A percentile compares a stretch with the other conserved stretches of the same genome.
Conservation (phyloP, 2,329 filamentous ascomycete genomes). For the Fusarium pininemorale region DNA sequence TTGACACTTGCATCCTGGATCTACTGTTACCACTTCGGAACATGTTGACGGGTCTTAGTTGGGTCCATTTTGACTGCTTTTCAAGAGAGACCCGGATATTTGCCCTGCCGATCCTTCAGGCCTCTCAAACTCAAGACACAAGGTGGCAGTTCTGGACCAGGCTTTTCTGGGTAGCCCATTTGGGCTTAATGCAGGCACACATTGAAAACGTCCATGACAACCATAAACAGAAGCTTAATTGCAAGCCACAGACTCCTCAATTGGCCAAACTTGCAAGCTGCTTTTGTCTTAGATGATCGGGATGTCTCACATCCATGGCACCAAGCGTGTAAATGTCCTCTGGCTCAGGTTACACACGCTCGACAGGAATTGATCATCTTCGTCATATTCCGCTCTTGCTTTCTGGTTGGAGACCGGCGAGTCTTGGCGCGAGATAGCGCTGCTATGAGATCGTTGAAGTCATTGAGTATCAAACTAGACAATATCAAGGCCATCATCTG, state of each 20-base stretch:
- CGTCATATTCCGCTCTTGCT: too few species aligned
- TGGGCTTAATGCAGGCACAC: not conserved
- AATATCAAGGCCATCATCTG: not conserved
- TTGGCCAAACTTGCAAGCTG: not conserved
- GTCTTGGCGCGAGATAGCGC: not conserved
- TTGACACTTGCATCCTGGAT: not conserved
- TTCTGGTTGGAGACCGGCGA: rapidly evolving
- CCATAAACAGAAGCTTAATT: constrained; percentile 14
- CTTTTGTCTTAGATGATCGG: not conserved
- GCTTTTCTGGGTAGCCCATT: not conserved
- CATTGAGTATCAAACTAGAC: not conserved
- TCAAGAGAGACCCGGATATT: too few species aligned
- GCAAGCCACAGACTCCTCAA: not conserved
- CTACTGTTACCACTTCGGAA: too few species aligned
- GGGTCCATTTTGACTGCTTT: not conserved
- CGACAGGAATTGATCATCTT: not conserved
- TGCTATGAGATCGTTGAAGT: too few species aligned
- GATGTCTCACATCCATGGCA: not conserved
- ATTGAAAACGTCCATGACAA: not conserved
- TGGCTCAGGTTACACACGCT: not conserved
- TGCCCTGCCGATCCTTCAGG: not conserved
- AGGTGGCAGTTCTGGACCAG: not conserved
- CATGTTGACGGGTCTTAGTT: rapidly evolving
- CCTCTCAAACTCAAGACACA: not conserved
- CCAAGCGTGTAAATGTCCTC: not conserved